These are phyloP conservation scores for Erythrophleum fordii DNA, from an alignment of 306 rosid species.

Conservation along the genomic window DNA sequence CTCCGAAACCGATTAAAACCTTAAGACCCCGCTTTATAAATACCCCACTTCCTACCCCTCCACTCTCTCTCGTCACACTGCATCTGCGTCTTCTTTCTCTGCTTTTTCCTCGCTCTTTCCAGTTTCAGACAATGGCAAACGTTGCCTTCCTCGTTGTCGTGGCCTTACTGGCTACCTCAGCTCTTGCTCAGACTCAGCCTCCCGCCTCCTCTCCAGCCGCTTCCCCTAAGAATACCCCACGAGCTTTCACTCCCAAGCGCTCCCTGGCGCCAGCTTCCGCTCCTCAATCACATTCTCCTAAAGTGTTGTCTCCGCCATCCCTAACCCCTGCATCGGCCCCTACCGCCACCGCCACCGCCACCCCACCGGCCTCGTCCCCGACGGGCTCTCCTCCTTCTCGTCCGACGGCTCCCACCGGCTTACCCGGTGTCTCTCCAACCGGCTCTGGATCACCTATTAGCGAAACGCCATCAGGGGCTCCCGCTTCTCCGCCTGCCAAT, in stretches of 20 bases:
- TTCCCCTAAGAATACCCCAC: slow-evolving; percentile 14
- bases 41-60: not conserved
- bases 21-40: not conserved
- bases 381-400: slow-evolving; percentile 51
- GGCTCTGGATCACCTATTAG: not conserved
- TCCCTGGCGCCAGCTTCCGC: not conserved
- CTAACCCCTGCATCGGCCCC: slow-evolving; percentile 32
- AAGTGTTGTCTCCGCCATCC: slow-evolving; percentile 22
- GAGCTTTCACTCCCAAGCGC: slow-evolving; percentile 8
- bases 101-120: not conserved
- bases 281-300: slow-evolving; percentile 28
- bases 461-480: not conserved
- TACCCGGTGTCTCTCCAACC: not conserved
- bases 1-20: slow-evolving; percentile 10
- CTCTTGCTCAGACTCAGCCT: slow-evolving; percentile 48
- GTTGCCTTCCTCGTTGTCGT: slow-evolving; percentile 37
- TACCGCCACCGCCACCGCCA: not conserved
- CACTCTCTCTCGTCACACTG: not conserved
- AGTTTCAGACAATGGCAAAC: slow-evolving; percentile 56
- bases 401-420: slow-evolving; percentile 8
- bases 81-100: not conserved
- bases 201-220: slow-evolving; percentile 53
- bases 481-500: not conserved
- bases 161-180: slow-evolving; percentile 46
- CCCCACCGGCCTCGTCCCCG: slow-evolving; percentile 21